These are phyloP conservation scores for Cryptococcus sp. DNA, from an alignment of 1,284 basidiomycete genomes.

Conservation along the genomic window DNA sequence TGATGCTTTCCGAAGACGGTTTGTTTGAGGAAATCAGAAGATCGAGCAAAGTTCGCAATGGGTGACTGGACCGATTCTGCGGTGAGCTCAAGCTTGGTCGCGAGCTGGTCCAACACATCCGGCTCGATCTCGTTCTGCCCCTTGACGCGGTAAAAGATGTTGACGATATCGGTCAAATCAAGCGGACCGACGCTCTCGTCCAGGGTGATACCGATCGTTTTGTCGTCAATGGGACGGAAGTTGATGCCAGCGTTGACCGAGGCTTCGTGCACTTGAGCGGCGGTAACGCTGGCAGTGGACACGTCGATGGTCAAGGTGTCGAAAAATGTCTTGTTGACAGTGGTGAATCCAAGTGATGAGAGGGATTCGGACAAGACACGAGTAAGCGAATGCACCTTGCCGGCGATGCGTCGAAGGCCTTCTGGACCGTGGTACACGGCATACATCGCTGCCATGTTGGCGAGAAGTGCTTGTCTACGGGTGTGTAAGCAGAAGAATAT, in stretches of 20 bases:
- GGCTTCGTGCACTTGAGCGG: conserved; percentile 69
- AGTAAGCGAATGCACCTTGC: conserved; percentile 87
- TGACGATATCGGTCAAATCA: conserved; percentile 76
- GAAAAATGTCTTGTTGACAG: conserved; percentile 71
- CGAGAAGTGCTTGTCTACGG: conserved; percentile 82
- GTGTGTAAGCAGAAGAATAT: conserved; percentile 2
- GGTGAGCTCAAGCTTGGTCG: conserved; percentile 41
- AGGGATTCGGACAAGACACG: conserved; percentile 73
- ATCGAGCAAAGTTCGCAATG: conserved; percentile 62
- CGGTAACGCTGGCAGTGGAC: conserved; percentile 57
- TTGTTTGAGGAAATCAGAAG: conserved; percentile 77
- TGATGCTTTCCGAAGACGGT: conserved; percentile 93
- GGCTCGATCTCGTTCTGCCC: conserved; percentile 49
- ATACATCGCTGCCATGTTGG: conserved; percentile 97
- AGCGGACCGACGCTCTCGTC: conserved; percentile 84
- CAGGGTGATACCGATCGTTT: conserved; percentile 81
- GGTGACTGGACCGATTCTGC: conserved; percentile 55
- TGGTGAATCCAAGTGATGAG: conserved; percentile 69
- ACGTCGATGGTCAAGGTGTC: conserved; percentile 92
- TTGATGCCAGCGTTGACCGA: conserved; percentile 76
- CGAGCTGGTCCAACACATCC: conserved; percentile 49
- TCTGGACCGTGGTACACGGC: conserved; percentile 94
- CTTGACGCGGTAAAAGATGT: conserved; percentile 68
- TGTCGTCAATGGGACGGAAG: conserved; percentile 75
- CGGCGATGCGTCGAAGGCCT: conserved; percentile 81